These are phyloP conservation scores for Chlorella vulgaris DNA, from an alignment of 139 green algal genomes.

Conservation along the genomic window DNA sequence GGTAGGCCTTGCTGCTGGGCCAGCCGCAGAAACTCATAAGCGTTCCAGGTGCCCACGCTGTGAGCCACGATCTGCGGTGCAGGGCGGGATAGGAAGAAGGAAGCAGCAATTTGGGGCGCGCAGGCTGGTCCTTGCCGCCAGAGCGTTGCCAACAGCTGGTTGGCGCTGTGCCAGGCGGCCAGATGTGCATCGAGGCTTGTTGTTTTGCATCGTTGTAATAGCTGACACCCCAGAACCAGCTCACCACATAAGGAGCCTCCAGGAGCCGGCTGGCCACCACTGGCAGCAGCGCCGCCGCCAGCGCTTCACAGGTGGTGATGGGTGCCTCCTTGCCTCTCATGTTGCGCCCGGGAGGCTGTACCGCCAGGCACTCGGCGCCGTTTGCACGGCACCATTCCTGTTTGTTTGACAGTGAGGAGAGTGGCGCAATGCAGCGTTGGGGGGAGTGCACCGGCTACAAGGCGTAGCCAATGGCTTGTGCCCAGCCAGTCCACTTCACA, in stretches of 20 bases:
- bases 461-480: no score
- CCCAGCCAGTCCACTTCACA: no score
- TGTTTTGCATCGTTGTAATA: no score
- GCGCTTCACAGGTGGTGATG: slow-evolving; percentile 40
- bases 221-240: no score
- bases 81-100: background rate
- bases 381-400: slow-evolving; percentile 76
- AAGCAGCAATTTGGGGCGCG: no score
- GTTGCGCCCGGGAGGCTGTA: slow-evolving; percentile 75
- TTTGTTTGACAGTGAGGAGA: background rate
- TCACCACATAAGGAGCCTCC: slow-evolving; percentile 59
- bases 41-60: slow-evolving; percentile 84
- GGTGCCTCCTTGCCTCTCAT: slow-evolving; percentile 55
- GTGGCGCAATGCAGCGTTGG: no score
- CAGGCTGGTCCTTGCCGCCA: background rate
- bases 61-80: slow-evolving; percentile 61
- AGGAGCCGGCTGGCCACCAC: slow-evolving; percentile 57
- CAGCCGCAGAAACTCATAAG: slow-evolving; percentile 75
- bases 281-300: slow-evolving; percentile 62
- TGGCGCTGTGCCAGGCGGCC: no score
- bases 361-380: slow-evolving; percentile 66
- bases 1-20: slow-evolving; percentile 53
- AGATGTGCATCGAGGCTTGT: no score
- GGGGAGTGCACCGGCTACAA: no score
- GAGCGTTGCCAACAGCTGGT: background rate